A percentile compares a stretch with the other conserved stretches of the same genome.
phyloP scores from a whole-genome alignment of 1,139 yeast species.

The Yamadazyma sp. region DNA sequence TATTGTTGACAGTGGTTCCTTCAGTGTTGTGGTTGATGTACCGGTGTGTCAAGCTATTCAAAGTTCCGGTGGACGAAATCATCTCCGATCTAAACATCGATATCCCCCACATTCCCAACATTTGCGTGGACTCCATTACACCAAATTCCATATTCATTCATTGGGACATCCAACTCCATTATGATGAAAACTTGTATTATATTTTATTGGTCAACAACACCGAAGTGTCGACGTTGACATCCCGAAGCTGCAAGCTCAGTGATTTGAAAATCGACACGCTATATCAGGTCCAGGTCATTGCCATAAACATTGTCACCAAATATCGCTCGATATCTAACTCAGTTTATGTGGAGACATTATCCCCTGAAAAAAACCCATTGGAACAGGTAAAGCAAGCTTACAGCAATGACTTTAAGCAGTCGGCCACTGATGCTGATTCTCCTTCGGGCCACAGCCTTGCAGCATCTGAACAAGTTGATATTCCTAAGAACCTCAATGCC shows the following conservation, averaged over 20 bases:
- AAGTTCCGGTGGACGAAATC: constrained; percentile 36
- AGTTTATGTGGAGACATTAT: constrained; percentile 21
- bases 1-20: constrained; percentile 42
- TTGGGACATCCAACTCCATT: constrained; percentile 39
- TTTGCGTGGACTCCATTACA: constrained; percentile 40
- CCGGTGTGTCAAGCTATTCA: constrained; percentile 36
- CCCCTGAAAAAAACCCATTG: constrained; percentile 1
- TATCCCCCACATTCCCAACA: constrained; percentile 42
- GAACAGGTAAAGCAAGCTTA: constrained; percentile 6
- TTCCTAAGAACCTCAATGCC: constrained; percentile 5
- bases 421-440: too few relatives aligned
- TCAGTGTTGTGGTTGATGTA: constrained; percentile 44
- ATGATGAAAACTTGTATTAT: constrained; percentile 37
- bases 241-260: constrained; percentile 38
- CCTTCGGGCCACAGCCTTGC: too few relatives aligned
- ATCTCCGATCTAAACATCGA: constrained; percentile 39
- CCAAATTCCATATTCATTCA: constrained; percentile 34
- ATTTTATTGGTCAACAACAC: constrained; percentile 35
- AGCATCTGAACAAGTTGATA: too few relatives aligned
- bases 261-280: constrained; percentile 29
- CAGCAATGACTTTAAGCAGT: not conserved
- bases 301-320: constrained; percentile 37
- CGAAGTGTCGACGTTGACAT: constrained; percentile 40
- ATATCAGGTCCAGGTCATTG: constrained; percentile 41
- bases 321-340: constrained; percentile 38